Percentiles rank a stretch among this genome's conserved stretches.
Conservation (phyloP, 2,329 filamentous ascomycete genomes). For the Ceratocystis cubensis region DNA sequence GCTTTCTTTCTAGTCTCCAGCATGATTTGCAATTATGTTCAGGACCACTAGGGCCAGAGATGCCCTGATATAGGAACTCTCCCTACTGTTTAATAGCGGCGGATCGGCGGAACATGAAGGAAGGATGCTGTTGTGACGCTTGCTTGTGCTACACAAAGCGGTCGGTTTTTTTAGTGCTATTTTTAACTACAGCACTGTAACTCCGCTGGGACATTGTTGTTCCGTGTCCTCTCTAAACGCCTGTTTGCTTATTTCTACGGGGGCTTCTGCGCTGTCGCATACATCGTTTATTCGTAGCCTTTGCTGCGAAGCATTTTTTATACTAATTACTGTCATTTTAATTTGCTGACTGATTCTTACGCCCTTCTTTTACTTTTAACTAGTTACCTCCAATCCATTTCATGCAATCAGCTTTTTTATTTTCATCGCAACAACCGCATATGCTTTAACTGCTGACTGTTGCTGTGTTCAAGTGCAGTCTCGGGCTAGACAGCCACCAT, state of each 20-base stretch:
- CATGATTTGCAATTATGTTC: too few species aligned
- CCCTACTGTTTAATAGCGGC: too few species aligned
- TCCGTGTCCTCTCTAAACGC: not conserved
- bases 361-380: too few species aligned
- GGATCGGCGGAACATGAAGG: too few species aligned
- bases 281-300: not conserved
- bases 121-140: too few species aligned
- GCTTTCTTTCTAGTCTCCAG: too few species aligned
- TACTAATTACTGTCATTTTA: not conserved
- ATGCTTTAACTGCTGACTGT: not conserved
- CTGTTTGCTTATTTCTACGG: not conserved
- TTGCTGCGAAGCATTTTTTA: not conserved
- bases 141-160: too few species aligned
- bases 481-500: not conserved
- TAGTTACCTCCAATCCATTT: not conserved
- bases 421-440: not conserved
- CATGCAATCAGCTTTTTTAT: not conserved
- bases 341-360: rapidly evolving
- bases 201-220: not conserved
- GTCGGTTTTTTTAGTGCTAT: too few species aligned
- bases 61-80: too few species aligned
- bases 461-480: not conserved
- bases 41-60: too few species aligned
- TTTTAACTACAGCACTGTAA: not conserved
- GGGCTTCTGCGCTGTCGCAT: not conserved